These are phyloP conservation scores for Casuarina glauca DNA, from an alignment of 306 rosid genomes.

Conservation along the genomic window DNA sequence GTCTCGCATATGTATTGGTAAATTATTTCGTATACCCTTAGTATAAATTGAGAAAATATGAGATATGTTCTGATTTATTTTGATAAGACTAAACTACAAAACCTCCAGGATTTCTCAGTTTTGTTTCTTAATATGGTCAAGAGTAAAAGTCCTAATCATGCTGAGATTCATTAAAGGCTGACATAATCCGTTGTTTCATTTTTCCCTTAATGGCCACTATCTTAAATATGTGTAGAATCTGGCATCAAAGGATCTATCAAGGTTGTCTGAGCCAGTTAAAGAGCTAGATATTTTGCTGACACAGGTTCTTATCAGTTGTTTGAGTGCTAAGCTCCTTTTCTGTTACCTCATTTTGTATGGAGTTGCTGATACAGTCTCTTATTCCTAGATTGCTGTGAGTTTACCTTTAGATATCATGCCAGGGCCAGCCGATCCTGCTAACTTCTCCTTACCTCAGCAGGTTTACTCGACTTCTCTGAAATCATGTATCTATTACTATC, in stretches of 20 bases:
- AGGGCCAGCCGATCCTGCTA: conserved; percentile 85
- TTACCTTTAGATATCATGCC: conserved; percentile 96
- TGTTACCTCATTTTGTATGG: conserved; percentile 14
- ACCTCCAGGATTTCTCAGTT: conserved; percentile 6
- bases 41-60: conserved; percentile 1
- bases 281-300: conserved; percentile 87
- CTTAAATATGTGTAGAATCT: conserved; percentile 54
- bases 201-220: conserved; percentile 12
- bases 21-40: neutral
- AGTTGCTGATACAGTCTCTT: conserved; percentile 32
- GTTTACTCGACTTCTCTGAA: conserved; percentile 42
- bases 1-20: neutral
- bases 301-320: conserved; percentile 59
- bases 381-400: conserved; percentile 70
- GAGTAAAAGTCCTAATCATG: conserved; percentile 5
- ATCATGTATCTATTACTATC: conserved; percentile 7
- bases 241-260: conserved; percentile 74
- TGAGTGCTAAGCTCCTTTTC: conserved; percentile 12
- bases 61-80: neutral
- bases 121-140: conserved; percentile 8
- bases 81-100: conserved; percentile 7
- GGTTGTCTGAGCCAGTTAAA: conserved; percentile 70
- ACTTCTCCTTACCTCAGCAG: conserved; percentile 92
- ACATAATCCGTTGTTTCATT: neutral
- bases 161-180: neutral